A percentile compares a stretch with the other conserved stretches of the same genome.
Conservation (phyloP, 495 filamentous ascomycete genomes). For the Penicillium cosmopolitanum region DNA sequence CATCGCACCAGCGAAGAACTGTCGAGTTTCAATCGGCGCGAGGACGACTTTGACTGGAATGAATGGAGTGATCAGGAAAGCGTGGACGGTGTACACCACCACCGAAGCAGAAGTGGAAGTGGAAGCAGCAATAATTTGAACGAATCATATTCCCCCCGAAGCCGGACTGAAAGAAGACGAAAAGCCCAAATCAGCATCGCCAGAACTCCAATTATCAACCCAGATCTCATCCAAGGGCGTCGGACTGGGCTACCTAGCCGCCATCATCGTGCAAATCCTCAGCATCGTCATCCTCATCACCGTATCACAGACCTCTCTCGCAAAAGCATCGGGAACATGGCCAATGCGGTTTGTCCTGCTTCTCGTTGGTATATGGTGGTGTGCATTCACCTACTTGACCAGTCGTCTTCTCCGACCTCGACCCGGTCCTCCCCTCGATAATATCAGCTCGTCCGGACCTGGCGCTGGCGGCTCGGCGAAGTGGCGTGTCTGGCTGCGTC, state of each 20-base stretch:
- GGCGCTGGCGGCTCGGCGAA: constrained; percentile 14
- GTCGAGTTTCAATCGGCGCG: constrained; percentile 24
- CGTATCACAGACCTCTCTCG: constrained; percentile 63
- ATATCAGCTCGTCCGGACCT: constrained; percentile 9
- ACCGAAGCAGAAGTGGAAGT: neutral
- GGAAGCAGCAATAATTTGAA: too few species aligned
- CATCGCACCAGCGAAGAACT: constrained; percentile 29
- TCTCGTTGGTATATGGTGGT: constrained; percentile 87
- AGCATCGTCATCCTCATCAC: constrained; percentile 70
- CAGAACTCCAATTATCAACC: constrained; percentile 73
- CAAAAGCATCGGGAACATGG: constrained; percentile 34
- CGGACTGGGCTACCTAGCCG: constrained; percentile 79
- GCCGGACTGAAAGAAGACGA: constrained; percentile 10
- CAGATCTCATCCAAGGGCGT: constrained; percentile 81
- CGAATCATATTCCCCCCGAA: constrained; percentile 7
- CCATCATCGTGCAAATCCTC: constrained; percentile 72
- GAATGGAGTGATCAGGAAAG: constrained; percentile 43
- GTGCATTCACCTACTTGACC: constrained; percentile 76
- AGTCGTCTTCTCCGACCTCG: constrained; percentile 80
- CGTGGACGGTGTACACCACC: constrained; percentile 25
- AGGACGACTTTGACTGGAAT: constrained; percentile 30
- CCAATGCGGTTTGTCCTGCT: constrained; percentile 78
- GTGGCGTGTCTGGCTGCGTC: constrained; percentile 46
- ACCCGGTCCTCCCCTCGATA: constrained; percentile 74
- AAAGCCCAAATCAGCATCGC: constrained; percentile 44